Evolutionary conservation across 768 basidiomycete genomes (phyloP), one percentile per base, ranked within the genome.

Genomic region (Termitomyces sp.): DNA sequence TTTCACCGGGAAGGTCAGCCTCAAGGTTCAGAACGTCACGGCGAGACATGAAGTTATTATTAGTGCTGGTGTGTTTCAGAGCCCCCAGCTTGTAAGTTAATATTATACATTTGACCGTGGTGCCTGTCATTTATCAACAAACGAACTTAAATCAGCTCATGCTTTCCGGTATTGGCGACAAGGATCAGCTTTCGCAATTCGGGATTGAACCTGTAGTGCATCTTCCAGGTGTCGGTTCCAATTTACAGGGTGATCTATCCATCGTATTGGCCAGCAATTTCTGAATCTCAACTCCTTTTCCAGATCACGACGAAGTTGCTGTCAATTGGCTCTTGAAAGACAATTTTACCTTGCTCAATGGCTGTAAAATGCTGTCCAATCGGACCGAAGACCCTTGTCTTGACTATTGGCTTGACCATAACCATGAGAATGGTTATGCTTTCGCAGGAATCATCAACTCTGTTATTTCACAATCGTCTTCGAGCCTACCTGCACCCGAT

Each of bases 111-210:
- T 10, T 9, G 24, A 18, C 7, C 18, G 49, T 22, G 10, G 12
- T 20, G 14, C 16, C 1, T 4, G 16, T 46, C 16, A 18, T 22
- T 47, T 52, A 55, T 10, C 10, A 16, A 42, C 47, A 9, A 26
- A 52, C 27, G 29, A 31, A 20, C 12, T 9, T 27, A 5, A 10
- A 18, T 18, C 27, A 50, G 48, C 48, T 55, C 6, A 58, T 69
- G 69, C 67, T 71, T n/a, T 74, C 72, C 2, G 72, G 72, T 5
- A 72, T 74, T 56, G 72, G 72, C 12, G 66, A 72, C 58, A 10
- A 43, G 4, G 32, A 57, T 0, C 66, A 69, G 1, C 64, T 74
- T 1, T 37, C 32, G 9, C 29, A 63, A 20, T 50, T 67, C 43
- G 67, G 66, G 13, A 71, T 73, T 53, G 54, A 63, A 31, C 26